A percentile compares a stretch with the other conserved stretches of the same genome.
These are phyloP conservation scores for Podila epigama DNA, from an alignment of 192 early-diverging fungal species.

Conservation along the genomic window DNA sequence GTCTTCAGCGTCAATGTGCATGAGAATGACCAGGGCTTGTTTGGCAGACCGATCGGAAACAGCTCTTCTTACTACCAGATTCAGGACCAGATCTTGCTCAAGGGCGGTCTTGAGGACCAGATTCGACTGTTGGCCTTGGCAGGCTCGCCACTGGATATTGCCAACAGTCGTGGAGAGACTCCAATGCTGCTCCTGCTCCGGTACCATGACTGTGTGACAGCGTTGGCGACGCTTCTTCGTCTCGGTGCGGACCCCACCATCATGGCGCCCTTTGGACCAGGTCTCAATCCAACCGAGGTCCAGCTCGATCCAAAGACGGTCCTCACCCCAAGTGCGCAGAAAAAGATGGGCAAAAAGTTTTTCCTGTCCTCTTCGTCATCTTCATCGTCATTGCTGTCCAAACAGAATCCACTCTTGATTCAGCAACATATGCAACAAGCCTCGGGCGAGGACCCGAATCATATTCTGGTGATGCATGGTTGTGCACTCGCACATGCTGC, in stretches of 20 bases:
- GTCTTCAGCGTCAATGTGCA: constrained; percentile 8
- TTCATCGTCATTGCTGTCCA: too few relatives aligned
- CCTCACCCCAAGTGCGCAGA: background rate
- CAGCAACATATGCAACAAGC: background rate
- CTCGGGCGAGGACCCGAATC: constrained; percentile 20
- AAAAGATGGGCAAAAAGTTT: constrained; percentile 6
- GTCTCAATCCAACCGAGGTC: constrained; percentile 28
- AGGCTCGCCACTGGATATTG: constrained; percentile 25
- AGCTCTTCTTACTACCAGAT: constrained; percentile 19
- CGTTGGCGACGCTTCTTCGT: constrained; percentile 21
- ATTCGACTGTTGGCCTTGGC: constrained; percentile 29
- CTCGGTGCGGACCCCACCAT: constrained; percentile 32
- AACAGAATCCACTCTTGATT: background rate
- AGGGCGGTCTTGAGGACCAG: constrained; percentile 42
- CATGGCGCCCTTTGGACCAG: constrained; percentile 45
- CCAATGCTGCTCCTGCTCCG: constrained; percentile 30
- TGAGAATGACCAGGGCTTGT: background rate
- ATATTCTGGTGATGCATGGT: constrained; percentile 40
- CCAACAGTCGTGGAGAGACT: constrained; percentile 36
- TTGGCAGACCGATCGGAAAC: background rate
- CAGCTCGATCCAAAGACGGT: constrained; percentile 14
- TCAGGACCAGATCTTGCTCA: constrained; percentile 29
- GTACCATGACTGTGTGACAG: constrained; percentile 35
- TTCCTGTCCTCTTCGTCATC: too few relatives aligned
- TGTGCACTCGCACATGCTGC: constrained; percentile 31